A percentile compares a stretch with the other conserved stretches of the same genome.
These are phyloP conservation scores for Scedosporium apiospermum DNA, from an alignment of 2,329 filamentous ascomycete species.

Conservation along the genomic window DNA sequence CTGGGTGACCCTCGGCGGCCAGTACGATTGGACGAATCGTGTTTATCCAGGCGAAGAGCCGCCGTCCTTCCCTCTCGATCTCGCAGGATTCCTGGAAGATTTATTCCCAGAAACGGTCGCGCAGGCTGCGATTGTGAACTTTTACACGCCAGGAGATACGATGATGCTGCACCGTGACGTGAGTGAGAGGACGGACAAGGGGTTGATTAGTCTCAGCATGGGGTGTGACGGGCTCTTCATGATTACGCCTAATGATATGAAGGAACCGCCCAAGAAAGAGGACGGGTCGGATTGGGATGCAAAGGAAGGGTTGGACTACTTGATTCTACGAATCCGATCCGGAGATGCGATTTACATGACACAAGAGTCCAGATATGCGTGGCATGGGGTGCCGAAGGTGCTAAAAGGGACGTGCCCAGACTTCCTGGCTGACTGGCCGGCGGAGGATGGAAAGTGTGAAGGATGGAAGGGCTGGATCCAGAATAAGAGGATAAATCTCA, in stretches of 20 bases:
- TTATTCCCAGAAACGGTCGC: conserved; percentile 71
- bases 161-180: conserved; percentile 92
- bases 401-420: conserved; percentile 68
- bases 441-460: conserved; percentile 42
- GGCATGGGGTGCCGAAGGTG: conserved; percentile 92
- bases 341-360: conserved; percentile 91
- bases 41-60: conserved; percentile 61
- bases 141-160: conserved; percentile 85
- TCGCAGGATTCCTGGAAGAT: conserved; percentile 54
- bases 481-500: conserved; percentile 81
- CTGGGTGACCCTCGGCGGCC: conserved; percentile 90
- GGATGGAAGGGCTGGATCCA: conserved; percentile 82
- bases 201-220: conserved; percentile 76
- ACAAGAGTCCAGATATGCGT: conserved; percentile 71
- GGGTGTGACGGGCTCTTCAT: conserved; percentile 89
- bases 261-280: conserved; percentile 14
- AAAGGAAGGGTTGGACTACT: conserved; percentile 23
- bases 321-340: conserved; percentile 62
- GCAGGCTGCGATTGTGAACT: conserved; percentile 87
- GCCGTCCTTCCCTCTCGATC: conserved; percentile 65
- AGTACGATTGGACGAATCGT: conserved; percentile 93
- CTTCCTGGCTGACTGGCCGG: conserved; percentile 68
- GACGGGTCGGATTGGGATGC: conserved; percentile 22
- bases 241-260: conserved; percentile 53
- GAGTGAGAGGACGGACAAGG: conserved; percentile 70